These are phyloP conservation scores for Sutorius australiensis DNA, from an alignment of 768 basidiomycete species.

Conservation along the genomic window DNA sequence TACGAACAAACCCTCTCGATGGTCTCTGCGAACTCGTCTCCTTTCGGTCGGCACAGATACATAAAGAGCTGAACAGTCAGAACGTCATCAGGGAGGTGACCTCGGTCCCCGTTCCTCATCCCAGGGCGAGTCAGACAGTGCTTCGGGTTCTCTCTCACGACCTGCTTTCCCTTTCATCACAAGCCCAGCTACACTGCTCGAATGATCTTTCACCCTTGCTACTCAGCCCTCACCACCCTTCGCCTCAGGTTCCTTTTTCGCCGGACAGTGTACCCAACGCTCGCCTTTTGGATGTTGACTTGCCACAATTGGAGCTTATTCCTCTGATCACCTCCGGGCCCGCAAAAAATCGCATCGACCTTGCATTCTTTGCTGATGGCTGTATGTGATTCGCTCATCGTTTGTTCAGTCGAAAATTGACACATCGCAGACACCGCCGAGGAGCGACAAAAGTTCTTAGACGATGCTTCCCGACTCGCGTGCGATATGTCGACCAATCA, in stretches of 20 bases:
- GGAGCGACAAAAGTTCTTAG: constrained; percentile 61
- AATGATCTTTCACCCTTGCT: constrained; percentile 19
- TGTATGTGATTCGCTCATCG: constrained; percentile 43
- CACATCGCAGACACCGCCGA: constrained; percentile 43
- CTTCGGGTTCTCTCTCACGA: constrained; percentile 23
- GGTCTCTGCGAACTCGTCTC: constrained; percentile 18
- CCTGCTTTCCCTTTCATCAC: constrained; percentile 9
- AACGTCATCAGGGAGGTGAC: constrained; percentile 10
- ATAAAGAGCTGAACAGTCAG: constrained; percentile 17
- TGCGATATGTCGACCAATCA: constrained; percentile 68
- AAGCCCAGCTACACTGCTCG: constrained; percentile 21
- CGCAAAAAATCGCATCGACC: constrained; percentile 61
- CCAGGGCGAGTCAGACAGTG: constrained; percentile 5
- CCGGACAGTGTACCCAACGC: not conserved
- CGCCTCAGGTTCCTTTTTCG: constrained; percentile 12
- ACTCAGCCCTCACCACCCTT: not conserved
- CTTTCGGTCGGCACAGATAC: constrained; percentile 16
- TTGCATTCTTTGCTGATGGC: constrained; percentile 77
- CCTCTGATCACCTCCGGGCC: constrained; percentile 61
- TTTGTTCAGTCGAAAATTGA: not conserved
- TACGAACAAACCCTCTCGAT: constrained; percentile 16
- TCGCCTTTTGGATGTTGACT: constrained; percentile 6
- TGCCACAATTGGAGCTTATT: constrained; percentile 50
- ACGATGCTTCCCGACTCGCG: constrained; percentile 64
- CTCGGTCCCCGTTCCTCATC: constrained; percentile 9